phyloP scores from a whole-genome alignment of 1,284 basidiomycete species.

The Tetrapyrgos nigripes region DNA sequence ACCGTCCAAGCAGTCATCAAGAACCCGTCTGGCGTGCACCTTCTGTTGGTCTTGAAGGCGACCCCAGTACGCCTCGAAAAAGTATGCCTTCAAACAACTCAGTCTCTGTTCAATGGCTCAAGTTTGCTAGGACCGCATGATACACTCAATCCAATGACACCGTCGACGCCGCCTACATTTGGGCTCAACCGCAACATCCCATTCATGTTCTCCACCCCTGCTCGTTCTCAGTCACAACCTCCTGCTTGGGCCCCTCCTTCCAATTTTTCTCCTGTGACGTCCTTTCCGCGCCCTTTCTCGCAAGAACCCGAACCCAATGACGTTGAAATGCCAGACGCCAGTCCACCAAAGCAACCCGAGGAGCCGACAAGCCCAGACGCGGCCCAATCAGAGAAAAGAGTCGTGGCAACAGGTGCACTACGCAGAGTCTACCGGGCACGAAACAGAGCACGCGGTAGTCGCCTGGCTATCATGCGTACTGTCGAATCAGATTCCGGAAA shows the following conservation, averaged over 20 bases:
- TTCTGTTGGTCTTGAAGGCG: conserved; percentile 40
- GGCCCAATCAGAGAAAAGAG: conserved; percentile 45
- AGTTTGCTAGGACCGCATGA: conserved; percentile 57
- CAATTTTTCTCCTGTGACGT: conserved; percentile 61
- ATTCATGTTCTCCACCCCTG: conserved; percentile 70
- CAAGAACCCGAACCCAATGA: conserved; percentile 58
- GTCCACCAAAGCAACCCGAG: conserved; percentile 56
- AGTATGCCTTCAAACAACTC: conserved; percentile 49
- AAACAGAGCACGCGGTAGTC: conserved; percentile 50
- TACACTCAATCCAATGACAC: conserved; percentile 52
- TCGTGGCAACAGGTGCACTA: conserved; percentile 72
- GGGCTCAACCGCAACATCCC: conserved; percentile 68
- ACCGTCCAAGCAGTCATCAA: conserved; percentile 51
- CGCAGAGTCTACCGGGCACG: conserved; percentile 72
- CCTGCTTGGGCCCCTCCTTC: conserved; percentile 71
- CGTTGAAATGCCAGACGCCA: conserved; percentile 75
- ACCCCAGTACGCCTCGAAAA: conserved; percentile 61
- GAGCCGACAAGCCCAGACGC: conserved; percentile 26
- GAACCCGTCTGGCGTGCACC: conserved; percentile 62
- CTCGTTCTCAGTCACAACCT: conserved; percentile 52
- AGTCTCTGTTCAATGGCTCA: neutral
- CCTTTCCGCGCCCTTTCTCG: conserved; percentile 53
- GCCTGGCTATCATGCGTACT: conserved; percentile 31
- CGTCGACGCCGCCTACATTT: conserved; percentile 59
- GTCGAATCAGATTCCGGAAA: conserved; percentile 38